Base-by-base conservation (phyloP, 495 filamentous ascomycete species). In the Podospora pseudocomata region DNA sequence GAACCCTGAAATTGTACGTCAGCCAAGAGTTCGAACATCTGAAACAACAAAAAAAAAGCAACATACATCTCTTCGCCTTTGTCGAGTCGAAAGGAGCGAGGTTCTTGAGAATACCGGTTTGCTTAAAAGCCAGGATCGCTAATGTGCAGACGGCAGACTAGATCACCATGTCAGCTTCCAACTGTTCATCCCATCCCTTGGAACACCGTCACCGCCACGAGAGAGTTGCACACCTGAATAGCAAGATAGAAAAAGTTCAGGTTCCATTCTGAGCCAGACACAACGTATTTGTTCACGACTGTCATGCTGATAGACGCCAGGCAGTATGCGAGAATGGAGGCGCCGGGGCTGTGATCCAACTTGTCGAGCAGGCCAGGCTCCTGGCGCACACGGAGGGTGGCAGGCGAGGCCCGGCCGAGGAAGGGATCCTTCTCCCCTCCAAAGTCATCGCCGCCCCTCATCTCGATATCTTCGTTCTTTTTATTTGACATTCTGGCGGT, bases 221-320 rank as follows among this genome's bases (percentile, higher is more conserved):
- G 49, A 32, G 65, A 18, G 19, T 13, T 23, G 63, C 69, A 64
- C 88, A 98, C 95, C 89, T 99, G 95, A 60, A 98, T 84, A 65
- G 85, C 88, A 32, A 98, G 88, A 65, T 97, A 88, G 80, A 98
- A 92, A 82, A 98, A 98, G 80, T 97, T 98, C 72, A 99, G 78
- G 80, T 99, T 99, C 83, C 95, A 99, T 69, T 91, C 86, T 16
- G 85, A 80, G 34, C 95, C 96, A 39, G 92, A 96, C 34, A 99
- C 85, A 62, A 97, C 93, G 77, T 95, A 99, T 86, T 99, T 99
- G 83, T 99, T 99, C 81, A 95, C 96, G 27, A 97, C 90, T 54
- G 96, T 99, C 95, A 99, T 99, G 78, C 94, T 83, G 71, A 99
- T 99, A 5, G 94, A 97, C 63, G 95, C 90, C 72, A 88, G 85